These are phyloP conservation scores for Fusarium praegraminearum DNA, from an alignment of 2,329 filamentous ascomycete species.

Conservation along the genomic window DNA sequence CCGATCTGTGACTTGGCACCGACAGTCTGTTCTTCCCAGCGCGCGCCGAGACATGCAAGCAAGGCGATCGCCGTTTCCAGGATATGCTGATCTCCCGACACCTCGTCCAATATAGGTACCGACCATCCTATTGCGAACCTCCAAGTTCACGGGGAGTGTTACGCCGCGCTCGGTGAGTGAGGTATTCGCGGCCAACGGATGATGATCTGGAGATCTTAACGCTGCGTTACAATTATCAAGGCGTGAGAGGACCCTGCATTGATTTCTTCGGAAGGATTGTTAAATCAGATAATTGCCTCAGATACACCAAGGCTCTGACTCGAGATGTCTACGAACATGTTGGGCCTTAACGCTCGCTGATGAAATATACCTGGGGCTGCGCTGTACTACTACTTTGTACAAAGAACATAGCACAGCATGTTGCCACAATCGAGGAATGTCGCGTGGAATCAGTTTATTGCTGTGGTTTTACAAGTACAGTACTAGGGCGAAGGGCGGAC, in stretches of 20 bases:
- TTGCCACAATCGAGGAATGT: conserved; percentile 27
- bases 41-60: conserved; percentile 17
- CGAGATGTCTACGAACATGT: conserved; percentile 17
- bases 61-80: conserved; percentile 10
- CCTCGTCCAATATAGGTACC: background rate
- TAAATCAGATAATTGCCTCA: conserved; percentile 18
- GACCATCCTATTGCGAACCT: background rate
- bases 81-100: background rate
- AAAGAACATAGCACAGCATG: conserved; percentile 7
- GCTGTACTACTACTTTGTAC: conserved; percentile 20
- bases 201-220: conserved; percentile 38
- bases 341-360: conserved; percentile 29
- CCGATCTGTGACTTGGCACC: conserved; percentile 11
- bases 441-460: conserved; percentile 5
- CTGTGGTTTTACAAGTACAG: background rate
- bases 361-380: conserved; percentile 4
- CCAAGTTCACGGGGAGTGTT: background rate
- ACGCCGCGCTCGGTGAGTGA: conserved; percentile 10
- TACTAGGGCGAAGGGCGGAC: conserved; percentile 12
- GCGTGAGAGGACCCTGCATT: conserved; percentile 6
- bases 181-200: conserved; percentile 5
- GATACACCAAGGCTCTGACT: conserved; percentile 9
- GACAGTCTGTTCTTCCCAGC: conserved; percentile 12
- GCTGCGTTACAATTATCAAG: conserved; percentile 26
- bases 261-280: conserved; percentile 5